phyloP scores from a whole-genome alignment of 805 yeast species.

The Lachancea sp. region DNA sequence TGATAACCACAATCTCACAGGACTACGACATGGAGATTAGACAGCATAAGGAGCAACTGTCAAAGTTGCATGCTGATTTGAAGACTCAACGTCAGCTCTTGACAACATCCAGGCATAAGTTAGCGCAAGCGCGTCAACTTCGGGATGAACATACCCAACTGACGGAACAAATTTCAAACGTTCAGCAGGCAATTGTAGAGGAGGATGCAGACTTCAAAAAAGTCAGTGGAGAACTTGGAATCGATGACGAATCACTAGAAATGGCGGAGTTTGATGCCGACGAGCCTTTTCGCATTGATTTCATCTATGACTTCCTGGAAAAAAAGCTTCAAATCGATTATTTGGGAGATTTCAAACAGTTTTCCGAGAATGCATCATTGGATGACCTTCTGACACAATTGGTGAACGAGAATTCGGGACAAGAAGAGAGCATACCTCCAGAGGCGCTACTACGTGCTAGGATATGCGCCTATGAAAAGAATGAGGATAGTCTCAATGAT shows the following conservation, averaged over 20 bases:
- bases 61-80: conserved; percentile 42
- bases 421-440: conserved; percentile 30
- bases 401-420: conserved; percentile 16
- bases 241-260: conserved; percentile 31
- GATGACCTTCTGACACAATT: conserved; percentile 22
- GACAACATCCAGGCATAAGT: conserved; percentile 23
- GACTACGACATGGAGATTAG: conserved; percentile 55
- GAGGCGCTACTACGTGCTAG: conserved; percentile 59
- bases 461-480: conserved; percentile 68
- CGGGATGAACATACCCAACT: conserved; percentile 51
- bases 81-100: conserved; percentile 21
- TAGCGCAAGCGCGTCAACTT: conserved; percentile 34
- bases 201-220: conserved; percentile 53
- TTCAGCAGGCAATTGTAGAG: conserved; percentile 56
- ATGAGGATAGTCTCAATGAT: conserved; percentile 50
- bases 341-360: conserved; percentile 25
- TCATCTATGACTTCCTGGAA: conserved; percentile 51
- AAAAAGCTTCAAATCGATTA: conserved; percentile 32
- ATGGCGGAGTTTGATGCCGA: conserved; percentile 74
- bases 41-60: conserved; percentile 46
- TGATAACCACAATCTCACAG: conserved; percentile 45
- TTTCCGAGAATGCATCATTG: conserved; percentile 19
- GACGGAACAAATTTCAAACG: conserved; percentile 49
- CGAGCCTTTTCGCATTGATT: conserved; percentile 75
- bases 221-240: conserved; percentile 35